Evolutionary conservation across 257 asterid genomes (phyloP), one percentile per base, ranked within the genome.

Genomic region (Fraxinus pennsylvanica): DNA sequence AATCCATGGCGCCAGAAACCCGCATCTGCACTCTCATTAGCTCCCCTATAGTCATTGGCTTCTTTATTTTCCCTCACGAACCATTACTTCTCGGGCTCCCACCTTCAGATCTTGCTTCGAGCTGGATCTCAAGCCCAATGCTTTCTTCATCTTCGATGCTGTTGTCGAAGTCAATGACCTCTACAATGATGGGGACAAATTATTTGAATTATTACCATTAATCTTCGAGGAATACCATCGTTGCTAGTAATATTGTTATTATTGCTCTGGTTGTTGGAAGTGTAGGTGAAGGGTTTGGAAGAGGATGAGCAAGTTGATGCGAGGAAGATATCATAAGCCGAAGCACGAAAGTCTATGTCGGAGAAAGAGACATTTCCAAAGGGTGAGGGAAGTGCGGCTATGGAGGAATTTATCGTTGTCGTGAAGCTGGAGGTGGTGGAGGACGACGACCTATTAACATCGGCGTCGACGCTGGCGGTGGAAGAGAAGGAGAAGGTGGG

Each of bases 121-220:
- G 80, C 85, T 83, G 78, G 99, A 93, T 93, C 93, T 90, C 84
- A 95, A 95, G 81, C 71, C 99, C 99, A 95, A 70, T 4, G 99
- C 98, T 85, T 95, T 93, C 89, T 95, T 95, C 99, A 95, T 95
- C 88, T 91, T 95, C 33, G 97, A 90, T 5, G 98, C 99, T 47
- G 99, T 97, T 2, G 99, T 87, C 25, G 97, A 91, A 32, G 98
- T 93, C 82, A 93, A 75, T 8, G 99, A 93, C 88, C 94, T 84
- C 89, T 89, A 93, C 81, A 87, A 59, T 27, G 84, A 76, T 38
- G 90, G 88, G 30, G 81, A 75, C 41, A 87, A 85, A 59, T 59
- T 59, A 59, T 30, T 59, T 1, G 67, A 7, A 59, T 59, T 59
- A 59, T 21, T 59, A n/a, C 30, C 67, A 59, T 59, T 59, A 59